A percentile compares a stretch with the other conserved stretches of the same genome.
phyloP scores from a whole-genome alignment of 345 rosid genomes.

The Citrus sp. region DNA sequence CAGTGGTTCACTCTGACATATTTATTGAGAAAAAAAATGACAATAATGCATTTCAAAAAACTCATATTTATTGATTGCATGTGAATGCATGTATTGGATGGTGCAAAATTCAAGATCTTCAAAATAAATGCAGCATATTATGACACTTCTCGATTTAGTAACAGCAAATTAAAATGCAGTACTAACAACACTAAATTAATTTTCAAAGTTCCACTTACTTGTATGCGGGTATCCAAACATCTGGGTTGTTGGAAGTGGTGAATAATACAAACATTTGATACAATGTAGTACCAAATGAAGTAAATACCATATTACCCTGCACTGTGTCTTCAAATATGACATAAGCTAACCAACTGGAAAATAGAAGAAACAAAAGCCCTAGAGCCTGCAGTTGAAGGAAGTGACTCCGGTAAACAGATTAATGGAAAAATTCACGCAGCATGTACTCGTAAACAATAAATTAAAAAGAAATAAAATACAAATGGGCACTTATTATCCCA shows the following conservation, averaged over 20 bases:
- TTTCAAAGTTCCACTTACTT: conserved; percentile 55
- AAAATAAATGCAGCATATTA: background rate
- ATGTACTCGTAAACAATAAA: background rate
- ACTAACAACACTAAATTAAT: background rate
- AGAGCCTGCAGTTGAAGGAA: conserved; percentile 64
- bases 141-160: conserved; percentile 5
- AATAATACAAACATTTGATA: conserved; percentile 87
- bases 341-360: conserved; percentile 92
- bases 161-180: background rate
- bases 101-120: background rate
- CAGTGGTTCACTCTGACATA: background rate
- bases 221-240: conserved; percentile 98
- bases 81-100: background rate
- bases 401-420: conserved; percentile 18
- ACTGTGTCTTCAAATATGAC: conserved; percentile 97
- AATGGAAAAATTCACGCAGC: background rate
- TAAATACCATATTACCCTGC: conserved; percentile 65
- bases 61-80: background rate
- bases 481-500: background rate
- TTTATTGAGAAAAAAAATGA: background rate
- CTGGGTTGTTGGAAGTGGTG: conserved; percentile 98
- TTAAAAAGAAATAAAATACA: background rate
- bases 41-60: background rate
- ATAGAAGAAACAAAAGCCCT: conserved; percentile 77
- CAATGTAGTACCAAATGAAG: conserved; percentile 74